Evolutionary conservation across 2,329 filamentous ascomycete genomes (phyloP), one percentile per base, ranked within the genome.

Genomic region (Colletotrichum sansevieriae): DNA sequence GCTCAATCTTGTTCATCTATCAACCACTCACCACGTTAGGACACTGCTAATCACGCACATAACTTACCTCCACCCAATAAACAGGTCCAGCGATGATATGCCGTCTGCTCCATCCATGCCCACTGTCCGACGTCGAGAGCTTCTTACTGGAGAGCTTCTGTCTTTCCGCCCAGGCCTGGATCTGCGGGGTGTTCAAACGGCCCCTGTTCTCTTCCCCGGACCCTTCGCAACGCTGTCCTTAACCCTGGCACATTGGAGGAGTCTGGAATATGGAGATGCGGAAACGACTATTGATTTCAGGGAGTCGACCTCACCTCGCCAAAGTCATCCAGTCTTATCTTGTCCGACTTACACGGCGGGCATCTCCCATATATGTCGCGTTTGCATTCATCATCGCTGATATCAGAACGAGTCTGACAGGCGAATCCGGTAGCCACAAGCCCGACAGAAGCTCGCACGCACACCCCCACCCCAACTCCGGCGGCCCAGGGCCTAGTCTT

Each of bases 401-500:
- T 47, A 54, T 41, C 46, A 33, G 37, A 62, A 39, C 35, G 22
- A 29, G 25, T 25, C n/a, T 33, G 39, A 47, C 46, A n/a, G 49
- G 29, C 37, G 22, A 59, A 35, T 10, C 62, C 49, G 63, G 60
- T 65, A 66, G 37, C 43, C 33, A 41, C 49, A 51, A 15, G 39
- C 29, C 33, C 43, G 51, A 37, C 62, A 49, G 49, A 62, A 22
- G 41, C 44, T 25, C 47, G 35, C 47, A 35, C 37, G 15, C 25
- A 57, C 37, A 41, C 46, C 43, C 43, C 62, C 63, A 49, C 44
- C 65, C 66, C 62, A 66, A 66, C 18, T 69, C 62, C 56, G 66
- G 62, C 43, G 22, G 18, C 61, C 10, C 44, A 46, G 22, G 12
- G 52, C 47, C 62, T 41, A 41, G 20, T 65, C 47, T 56, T 59